A percentile compares a stretch with the other conserved stretches of the same genome.
phyloP scores from a whole-genome alignment of 352 stramenopile genomes.

The Pythium aquatile region DNA sequence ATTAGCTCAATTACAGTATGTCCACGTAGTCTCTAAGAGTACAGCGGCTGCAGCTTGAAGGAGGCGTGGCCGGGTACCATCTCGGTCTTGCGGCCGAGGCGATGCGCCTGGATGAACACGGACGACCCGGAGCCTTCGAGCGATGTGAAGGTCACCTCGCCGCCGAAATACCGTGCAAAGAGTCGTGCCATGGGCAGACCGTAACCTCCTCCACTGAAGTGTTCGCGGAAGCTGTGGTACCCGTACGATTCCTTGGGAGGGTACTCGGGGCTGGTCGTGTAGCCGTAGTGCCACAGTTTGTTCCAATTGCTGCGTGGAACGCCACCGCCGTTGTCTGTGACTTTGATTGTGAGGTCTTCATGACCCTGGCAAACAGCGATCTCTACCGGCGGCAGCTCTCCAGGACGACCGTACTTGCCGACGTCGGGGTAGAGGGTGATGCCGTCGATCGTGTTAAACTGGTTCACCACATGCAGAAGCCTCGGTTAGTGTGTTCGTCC shows the following conservation, averaged over 20 bases:
- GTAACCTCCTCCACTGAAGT: constrained; percentile 95
- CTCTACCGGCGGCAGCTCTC: constrained; percentile 90
- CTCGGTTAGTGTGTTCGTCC: constrained; percentile 30
- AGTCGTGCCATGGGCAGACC: constrained; percentile 90
- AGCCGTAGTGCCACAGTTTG: constrained; percentile 98
- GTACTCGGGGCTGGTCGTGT: constrained; percentile 93
- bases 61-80: constrained; percentile 63
- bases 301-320: constrained; percentile 96
- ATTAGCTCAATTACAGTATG: neutral
- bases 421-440: constrained; percentile 79
- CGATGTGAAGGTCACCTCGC: constrained; percentile 97
- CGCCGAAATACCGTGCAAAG: constrained; percentile 98
- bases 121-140: constrained; percentile 98
- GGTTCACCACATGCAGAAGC: constrained; percentile 26
- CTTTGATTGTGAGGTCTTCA: constrained; percentile 97
- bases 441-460: constrained; percentile 25
- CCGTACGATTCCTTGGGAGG: constrained; percentile 55
- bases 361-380: constrained; percentile 98
- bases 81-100: constrained; percentile 72
- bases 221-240: constrained; percentile 78
- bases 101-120: constrained; percentile 80
- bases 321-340: constrained; percentile 97
- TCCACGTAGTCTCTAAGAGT: constrained; percentile 10
- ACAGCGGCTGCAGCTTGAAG: constrained; percentile 30
- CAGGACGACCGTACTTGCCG: constrained; percentile 56